phyloP scores from a whole-genome alignment of 2,329 filamentous ascomycete genomes.

The Talaromyces rugulosus region DNA sequence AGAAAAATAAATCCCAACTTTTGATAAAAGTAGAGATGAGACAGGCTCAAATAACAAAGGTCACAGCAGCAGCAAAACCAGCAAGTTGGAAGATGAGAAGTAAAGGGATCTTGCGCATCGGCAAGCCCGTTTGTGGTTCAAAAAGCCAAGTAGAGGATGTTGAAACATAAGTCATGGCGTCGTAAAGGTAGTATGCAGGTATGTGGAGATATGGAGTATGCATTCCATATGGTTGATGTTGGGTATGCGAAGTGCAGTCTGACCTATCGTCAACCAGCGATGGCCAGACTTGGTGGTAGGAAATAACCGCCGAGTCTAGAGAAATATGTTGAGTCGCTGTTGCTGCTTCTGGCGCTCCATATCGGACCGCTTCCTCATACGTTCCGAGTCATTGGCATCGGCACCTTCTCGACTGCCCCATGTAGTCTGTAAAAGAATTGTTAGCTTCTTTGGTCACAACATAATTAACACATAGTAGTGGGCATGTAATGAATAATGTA shows the following conservation, averaged over 20 bases:
- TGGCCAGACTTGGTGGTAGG: neutral
- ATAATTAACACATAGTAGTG: neutral
- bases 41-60: neutral
- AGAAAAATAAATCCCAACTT: neutral
- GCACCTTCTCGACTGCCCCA: conserved; percentile 94
- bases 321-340: conserved; percentile 1
- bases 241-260: neutral
- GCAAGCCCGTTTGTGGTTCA: neutral
- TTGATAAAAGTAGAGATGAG: neutral
- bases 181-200: neutral
- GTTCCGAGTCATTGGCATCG: conserved; percentile 73
- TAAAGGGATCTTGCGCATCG: neutral
- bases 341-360: conserved; percentile 27
- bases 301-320: neutral
- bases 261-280: neutral
- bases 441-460: neutral
- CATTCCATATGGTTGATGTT: neutral
- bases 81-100: neutral
- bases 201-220: neutral
- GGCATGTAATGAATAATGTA: neutral
- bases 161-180: conserved; percentile 1
- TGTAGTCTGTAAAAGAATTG: conserved; percentile 62
- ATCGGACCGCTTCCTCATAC: conserved; percentile 51
- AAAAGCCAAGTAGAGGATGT: neutral
- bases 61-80: neutral